phyloP scores from a whole-genome alignment of 2,329 filamentous ascomycete genomes.

The Elsinoe arachidis region DNA sequence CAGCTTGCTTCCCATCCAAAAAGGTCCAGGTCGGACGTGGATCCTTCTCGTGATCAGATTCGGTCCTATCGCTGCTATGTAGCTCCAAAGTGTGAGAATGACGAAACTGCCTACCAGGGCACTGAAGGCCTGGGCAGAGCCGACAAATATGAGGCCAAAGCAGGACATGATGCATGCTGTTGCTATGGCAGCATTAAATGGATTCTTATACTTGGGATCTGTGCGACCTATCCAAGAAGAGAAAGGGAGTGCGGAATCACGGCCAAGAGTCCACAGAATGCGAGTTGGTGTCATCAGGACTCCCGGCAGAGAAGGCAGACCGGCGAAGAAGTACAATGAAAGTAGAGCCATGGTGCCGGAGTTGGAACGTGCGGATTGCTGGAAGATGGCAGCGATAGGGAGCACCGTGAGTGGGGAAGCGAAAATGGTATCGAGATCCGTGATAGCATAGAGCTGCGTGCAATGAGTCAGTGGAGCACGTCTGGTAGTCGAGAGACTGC shows the following conservation, averaged over 20 bases:
- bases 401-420: constrained; percentile 30
- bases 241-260: constrained; percentile 46
- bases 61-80: constrained; percentile 20
- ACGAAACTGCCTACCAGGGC: constrained; percentile 20
- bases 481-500: not conserved
- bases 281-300: constrained; percentile 53
- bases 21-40: constrained; percentile 45
- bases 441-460: constrained; percentile 48
- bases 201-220: constrained; percentile 36
- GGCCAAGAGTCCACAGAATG: constrained; percentile 51
- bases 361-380: constrained; percentile 34
- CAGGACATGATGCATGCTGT: constrained; percentile 43
- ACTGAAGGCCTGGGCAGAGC: constrained; percentile 39
- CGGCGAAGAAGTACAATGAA: constrained; percentile 40
- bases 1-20: constrained; percentile 40
- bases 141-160: constrained; percentile 54
- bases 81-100: constrained; percentile 17
- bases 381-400: constrained; percentile 59
- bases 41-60: constrained; percentile 27
- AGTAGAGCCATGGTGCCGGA: constrained; percentile 36
- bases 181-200: constrained; percentile 44
- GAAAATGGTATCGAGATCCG: constrained; percentile 47
- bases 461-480: not conserved
- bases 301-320: constrained; percentile 44
- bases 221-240: constrained; percentile 38